Base-by-base conservation (phyloP, 805 yeast genomes). In the Lipomyces chichibuensis region DNA sequence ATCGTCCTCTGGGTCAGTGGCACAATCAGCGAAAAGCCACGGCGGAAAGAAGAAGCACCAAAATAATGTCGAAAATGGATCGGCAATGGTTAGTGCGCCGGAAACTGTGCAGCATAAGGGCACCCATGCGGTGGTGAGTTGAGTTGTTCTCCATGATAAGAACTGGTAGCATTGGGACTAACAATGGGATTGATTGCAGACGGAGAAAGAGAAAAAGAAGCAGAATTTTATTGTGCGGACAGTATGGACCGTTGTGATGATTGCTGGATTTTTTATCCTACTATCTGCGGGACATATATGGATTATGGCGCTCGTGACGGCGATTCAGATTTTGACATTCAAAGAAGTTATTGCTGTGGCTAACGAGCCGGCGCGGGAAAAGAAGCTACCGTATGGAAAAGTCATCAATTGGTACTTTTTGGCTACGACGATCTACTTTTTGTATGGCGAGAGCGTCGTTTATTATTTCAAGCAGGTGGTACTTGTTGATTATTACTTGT, bases 201-300 rank as follows among this genome's bases (percentile, higher is more conserved):
- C 80, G 69, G 88, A 85, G 69, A 77, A 74, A 53, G 90, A 87
- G 71, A 85, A 85, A 80, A 91, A 91, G 80, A 88, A 88, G 72
- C 93, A 88, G 79, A 89, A 93, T 55, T 92, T 95, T 75, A 77
- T 92, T 58, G 91, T 92, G 32, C 86, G 99, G 72, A 88, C 98
- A 2, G 82, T 90, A 59, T 95, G 98, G 98, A 90, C 98, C 0
- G 78, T 95, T 73, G 92, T 95, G 20, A 93, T 95, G 98, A 88
- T 95, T 67, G 78, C 82, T 20, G 87, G 86, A 5, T 89, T 92
- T 78, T 86, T 91, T 68, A 79, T 84, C 51, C 83, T 90, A 32
- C 80, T 93, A 59, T 87, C 90, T 35, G 85, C 93, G 9, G 99
- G 99, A 54, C 98, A 93, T 76, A 80, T 90, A 63, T 87, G 92